Conservation (phyloP, 345 rosid genomes). For the Corymbia maculata region DNA sequence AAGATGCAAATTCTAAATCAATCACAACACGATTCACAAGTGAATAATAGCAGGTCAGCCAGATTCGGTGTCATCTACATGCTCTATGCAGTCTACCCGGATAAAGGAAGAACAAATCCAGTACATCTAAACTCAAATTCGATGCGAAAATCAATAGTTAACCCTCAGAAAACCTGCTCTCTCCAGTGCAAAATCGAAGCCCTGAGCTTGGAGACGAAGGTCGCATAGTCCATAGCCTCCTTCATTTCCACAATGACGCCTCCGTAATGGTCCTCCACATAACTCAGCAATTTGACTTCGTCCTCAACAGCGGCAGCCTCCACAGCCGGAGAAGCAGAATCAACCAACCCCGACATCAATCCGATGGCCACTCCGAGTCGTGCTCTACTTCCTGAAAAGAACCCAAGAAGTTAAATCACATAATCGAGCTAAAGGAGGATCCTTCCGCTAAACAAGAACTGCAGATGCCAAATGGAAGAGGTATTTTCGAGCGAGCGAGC, state of each 20-base stretch:
- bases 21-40: background rate
- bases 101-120: background rate
- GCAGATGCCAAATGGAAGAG: background rate
- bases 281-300: slow-evolving; percentile 17
- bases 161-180: slow-evolving; percentile 38
- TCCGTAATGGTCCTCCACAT: slow-evolving; percentile 50
- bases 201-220: slow-evolving; percentile 46
- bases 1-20: background rate
- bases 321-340: background rate
- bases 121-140: background rate
- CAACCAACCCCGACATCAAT: background rate
- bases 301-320: background rate
- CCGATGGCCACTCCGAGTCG: background rate
- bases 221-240: slow-evolving; percentile 39
- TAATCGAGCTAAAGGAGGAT: background rate
- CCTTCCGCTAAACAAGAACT: background rate
- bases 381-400: background rate
- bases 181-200: slow-evolving; percentile 57
- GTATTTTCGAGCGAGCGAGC: background rate
- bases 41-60: background rate
- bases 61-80: background rate
- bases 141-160: background rate
- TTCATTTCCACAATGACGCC: slow-evolving; percentile 62
- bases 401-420: background rate
- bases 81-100: background rate